Evolutionary conservation across 2,329 filamentous ascomycete genomes (phyloP).

Genomic region (Metarhizium robertsii): DNA sequence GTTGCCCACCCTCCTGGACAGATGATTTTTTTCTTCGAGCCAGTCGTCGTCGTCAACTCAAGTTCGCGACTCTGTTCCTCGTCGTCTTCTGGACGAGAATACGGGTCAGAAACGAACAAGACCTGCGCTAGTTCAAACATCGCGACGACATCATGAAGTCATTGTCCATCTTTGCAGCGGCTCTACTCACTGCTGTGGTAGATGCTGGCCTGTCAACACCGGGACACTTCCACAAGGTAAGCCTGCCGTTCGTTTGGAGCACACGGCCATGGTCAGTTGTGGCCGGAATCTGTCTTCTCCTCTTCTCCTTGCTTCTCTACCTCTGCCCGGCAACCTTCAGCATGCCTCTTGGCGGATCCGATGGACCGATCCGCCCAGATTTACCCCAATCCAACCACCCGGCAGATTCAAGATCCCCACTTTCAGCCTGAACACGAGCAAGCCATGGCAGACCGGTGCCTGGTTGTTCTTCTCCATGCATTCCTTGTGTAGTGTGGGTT

Average conservation of each 20-base stretch:
- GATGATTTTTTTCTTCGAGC: background rate
- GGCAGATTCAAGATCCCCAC: no score
- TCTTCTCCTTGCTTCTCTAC: background rate
- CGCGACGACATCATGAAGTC: slow-evolving; percentile 22
- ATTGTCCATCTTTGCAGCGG: slow-evolving; percentile 19
- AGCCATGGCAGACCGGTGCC: no score
- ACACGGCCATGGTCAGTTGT: background rate
- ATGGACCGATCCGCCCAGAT: no score
- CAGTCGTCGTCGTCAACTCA: background rate
- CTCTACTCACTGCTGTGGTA: slow-evolving; percentile 20
- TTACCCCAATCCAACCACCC: no score
- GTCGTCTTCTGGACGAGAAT: background rate
- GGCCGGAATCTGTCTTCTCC: background rate
- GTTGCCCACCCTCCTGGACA: background rate
- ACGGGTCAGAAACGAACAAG: background rate
- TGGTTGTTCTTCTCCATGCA: no score
- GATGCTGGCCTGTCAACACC: slow-evolving; percentile 11
- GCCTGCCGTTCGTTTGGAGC: background rate
- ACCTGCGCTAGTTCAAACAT: background rate
- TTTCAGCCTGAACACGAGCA: no score
- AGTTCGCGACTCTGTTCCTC: background rate
- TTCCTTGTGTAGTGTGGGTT: no score
- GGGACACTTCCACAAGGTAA: slow-evolving; percentile 1
- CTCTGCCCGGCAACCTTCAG: no score
- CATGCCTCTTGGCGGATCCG: no score